Conservation (phyloP, 768 basidiomycete species). For the Paxillus rubicundulus region DNA sequence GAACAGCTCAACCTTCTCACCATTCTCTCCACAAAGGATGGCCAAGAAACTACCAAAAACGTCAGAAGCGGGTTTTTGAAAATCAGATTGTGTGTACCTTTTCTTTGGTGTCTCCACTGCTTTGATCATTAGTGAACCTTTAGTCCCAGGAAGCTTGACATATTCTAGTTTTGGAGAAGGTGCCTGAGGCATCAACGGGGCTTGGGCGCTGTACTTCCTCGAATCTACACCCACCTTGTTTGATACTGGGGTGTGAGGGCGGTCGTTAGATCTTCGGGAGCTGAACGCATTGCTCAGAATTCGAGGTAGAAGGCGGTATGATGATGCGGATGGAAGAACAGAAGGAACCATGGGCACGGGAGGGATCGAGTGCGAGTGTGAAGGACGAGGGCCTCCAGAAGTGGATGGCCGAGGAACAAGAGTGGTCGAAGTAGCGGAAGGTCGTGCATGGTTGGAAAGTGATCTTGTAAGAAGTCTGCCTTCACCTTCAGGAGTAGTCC, state of each 20-base stretch:
- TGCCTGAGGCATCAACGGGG: slow-evolving; percentile 43
- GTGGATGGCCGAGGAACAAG: slow-evolving; percentile 33
- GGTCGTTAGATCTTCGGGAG: slow-evolving; percentile 59
- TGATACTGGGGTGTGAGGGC: slow-evolving; percentile 32
- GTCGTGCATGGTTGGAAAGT: slow-evolving; percentile 20
- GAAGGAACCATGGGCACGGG: slow-evolving; percentile 27
- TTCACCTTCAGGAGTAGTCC: slow-evolving; percentile 17
- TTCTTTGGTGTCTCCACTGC: slow-evolving; percentile 88
- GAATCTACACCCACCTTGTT: slow-evolving; percentile 44
- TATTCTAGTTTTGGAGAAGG: slow-evolving; percentile 87
- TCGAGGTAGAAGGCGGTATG: slow-evolving; percentile 69
- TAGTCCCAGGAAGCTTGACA: slow-evolving; percentile 89
- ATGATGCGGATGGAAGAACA: slow-evolving; percentile 35
- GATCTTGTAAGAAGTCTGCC: slow-evolving; percentile 26
- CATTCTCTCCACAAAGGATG: slow-evolving; percentile 88
- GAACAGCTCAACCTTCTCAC: slow-evolving; percentile 91
- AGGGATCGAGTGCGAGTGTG: slow-evolving; percentile 15
- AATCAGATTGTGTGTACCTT: slow-evolving; percentile 47
- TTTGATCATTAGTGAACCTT: slow-evolving; percentile 78
- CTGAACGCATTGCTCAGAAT: slow-evolving; percentile 65
- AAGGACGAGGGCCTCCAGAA: slow-evolving; percentile 29
- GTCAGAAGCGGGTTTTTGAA: background rate
- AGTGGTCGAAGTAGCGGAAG: slow-evolving; percentile 11
- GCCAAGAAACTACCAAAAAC: slow-evolving; percentile 69
- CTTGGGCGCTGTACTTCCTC: slow-evolving; percentile 30